Conservation (phyloP, 2,329 filamentous ascomycete species). For the Neonectria hederae region DNA sequence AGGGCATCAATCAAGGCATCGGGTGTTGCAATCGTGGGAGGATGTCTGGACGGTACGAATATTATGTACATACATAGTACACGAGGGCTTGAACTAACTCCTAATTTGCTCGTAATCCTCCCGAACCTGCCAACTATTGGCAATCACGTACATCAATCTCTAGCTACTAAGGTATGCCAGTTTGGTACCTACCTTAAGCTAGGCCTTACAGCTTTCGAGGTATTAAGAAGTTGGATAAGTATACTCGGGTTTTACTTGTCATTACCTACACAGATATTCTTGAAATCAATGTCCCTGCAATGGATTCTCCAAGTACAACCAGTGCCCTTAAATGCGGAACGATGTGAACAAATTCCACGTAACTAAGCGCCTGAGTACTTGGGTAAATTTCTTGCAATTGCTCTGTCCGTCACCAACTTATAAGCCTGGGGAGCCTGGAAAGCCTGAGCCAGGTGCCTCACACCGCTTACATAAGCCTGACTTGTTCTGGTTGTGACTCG, state of each 20-base stretch:
- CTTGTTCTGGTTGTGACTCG: neutral
- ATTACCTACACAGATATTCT: too few species aligned
- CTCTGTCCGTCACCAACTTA: neutral
- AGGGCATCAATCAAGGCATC: neutral
- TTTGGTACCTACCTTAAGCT: too few species aligned
- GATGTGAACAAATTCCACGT: neutral
- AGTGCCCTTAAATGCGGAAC: neutral
- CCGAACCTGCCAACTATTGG: neutral
- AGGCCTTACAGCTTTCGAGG: too few species aligned
- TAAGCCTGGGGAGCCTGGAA: neutral
- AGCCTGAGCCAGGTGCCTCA: too few species aligned
- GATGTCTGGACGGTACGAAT: neutral
- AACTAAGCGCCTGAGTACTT: too few species aligned
- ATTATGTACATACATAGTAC: neutral
- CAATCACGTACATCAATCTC: neutral
- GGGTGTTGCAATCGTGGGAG: neutral
- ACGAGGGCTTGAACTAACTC: neutral
- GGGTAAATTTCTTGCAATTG: neutral
- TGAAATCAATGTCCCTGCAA: neutral
- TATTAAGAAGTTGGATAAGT: too few species aligned
- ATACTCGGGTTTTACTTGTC: too few species aligned
- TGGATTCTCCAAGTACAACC: neutral
- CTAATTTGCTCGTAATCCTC: neutral
- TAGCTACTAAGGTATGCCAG: too few species aligned
- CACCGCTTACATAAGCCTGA: neutral